Evolutionary conservation across 192 early-diverging fungal species (phyloP).

Genomic region (Spizellomyces sp.): DNA sequence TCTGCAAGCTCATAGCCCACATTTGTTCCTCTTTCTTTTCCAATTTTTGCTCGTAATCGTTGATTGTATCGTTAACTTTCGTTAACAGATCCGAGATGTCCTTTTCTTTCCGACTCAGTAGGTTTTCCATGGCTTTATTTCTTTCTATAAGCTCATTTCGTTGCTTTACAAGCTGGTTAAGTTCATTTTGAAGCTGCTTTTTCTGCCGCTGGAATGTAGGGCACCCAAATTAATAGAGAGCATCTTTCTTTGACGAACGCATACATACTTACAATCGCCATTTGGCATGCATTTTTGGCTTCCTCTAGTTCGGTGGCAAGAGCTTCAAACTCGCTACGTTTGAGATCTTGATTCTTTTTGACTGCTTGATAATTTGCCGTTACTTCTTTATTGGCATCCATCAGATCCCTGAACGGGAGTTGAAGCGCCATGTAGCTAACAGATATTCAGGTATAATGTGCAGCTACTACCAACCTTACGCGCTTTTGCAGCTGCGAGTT

Average conservation of each 20-base stretch:
- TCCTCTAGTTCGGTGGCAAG: constrained; percentile 56
- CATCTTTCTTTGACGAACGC: background rate
- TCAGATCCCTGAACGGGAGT: constrained; percentile 41
- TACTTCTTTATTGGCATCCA: constrained; percentile 58
- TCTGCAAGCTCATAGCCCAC: constrained; percentile 59
- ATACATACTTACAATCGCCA: constrained; percentile 45
- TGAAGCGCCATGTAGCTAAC: no score
- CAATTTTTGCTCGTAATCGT: constrained; percentile 56
- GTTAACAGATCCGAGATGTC: constrained; percentile 57
- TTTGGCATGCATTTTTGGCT: constrained; percentile 59
- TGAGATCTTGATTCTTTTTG: constrained; percentile 60
- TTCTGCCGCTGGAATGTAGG: constrained; percentile 22
- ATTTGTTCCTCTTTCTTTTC: constrained; percentile 63
- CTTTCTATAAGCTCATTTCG: constrained; percentile 52
- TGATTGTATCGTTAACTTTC: constrained; percentile 61
- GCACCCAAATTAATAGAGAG: background rate
- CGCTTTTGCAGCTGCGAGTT: constrained; percentile 53
- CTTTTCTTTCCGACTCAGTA: constrained; percentile 51
- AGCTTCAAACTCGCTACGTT: constrained; percentile 53
- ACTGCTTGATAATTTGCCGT: constrained; percentile 55
- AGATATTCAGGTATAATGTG: no score
- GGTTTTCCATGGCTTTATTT: constrained; percentile 46
- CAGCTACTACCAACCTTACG: constrained; percentile 19
- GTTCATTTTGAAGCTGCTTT: constrained; percentile 48
- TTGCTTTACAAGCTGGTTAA: constrained; percentile 42